Evolutionary conservation across 164 flowering plant species (phyloP), one percentile per base, ranked within the genome.

Genomic region (Tetrastigma voinierianum): DNA sequence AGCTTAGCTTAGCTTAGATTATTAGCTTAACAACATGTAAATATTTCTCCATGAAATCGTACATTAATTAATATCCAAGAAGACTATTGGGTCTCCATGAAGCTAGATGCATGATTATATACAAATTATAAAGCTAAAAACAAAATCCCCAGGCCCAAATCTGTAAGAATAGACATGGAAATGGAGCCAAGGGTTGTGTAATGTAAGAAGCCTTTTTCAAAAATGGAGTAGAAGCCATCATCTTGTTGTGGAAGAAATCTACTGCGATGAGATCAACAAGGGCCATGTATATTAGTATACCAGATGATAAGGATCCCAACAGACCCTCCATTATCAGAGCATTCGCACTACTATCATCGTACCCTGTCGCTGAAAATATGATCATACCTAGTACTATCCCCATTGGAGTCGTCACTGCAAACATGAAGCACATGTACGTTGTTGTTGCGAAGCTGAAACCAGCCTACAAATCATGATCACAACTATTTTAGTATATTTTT

Each of bases 261-360:
- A 68, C 77, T 1, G 90, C 85, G 24, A 89, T 78, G 15, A 87
- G 88, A 76, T 89, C 90, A 1, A 89, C 96, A 0, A 89, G 82
- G 18, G 86, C 90, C 92, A 87, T 87, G 81, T 89, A 87, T n/a
- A 89, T 82, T 9, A 89, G 78, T 18, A 89, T 76, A 6, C 96
- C 92, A 0, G 90, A 84, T 17, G 92, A 87, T 1, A 89, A 44
- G 1, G 92, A 79, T 0, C 96, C 89, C 71, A 87, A n/a, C n/a
- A n/a, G n/a, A n/a, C n/a, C n/a, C 74, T 89, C 96, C 72, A 82
- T 51, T 2, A 89, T 86, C 72, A 87, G 64, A 1, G 92, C 90
- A 40, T 82, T 78, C 0, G 86, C 81, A 65, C 68, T 87, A 40
- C 78, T 83, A 47, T 89, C 96, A 25, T 83, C 88, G 52, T 82